Evolutionary conservation across 2,329 filamentous ascomycete species (phyloP).

Genomic region (Albophoma yamanashiensis): DNA sequence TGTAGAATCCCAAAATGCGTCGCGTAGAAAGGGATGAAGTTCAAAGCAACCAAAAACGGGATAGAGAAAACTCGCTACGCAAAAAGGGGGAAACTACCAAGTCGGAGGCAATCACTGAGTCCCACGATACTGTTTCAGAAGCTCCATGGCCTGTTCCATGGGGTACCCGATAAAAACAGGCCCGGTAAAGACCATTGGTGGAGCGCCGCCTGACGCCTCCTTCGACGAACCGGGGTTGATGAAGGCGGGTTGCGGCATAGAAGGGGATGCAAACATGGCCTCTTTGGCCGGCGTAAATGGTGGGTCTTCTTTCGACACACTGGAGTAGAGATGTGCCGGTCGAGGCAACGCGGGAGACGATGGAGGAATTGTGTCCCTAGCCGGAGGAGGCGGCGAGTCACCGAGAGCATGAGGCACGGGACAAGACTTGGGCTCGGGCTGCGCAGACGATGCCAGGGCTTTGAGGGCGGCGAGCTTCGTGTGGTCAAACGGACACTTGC

Average conservation of each 20-base stretch:
- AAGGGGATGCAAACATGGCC: constrained; percentile 6
- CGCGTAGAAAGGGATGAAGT: neutral
- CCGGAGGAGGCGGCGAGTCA: constrained; percentile 11
- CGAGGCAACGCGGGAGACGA: constrained; percentile 16
- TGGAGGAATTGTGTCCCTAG: constrained; percentile 5
- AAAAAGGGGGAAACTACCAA: neutral
- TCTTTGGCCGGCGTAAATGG: constrained; percentile 12
- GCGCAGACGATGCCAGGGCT: constrained; percentile 8
- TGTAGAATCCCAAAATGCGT: constrained; percentile 5
- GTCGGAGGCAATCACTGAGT: constrained; percentile 9
- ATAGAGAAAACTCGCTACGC: constrained; percentile 2
- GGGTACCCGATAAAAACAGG: constrained; percentile 91
- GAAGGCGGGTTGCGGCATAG: constrained; percentile 36
- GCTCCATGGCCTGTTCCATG: constrained; percentile 66
- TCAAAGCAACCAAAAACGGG: neutral
- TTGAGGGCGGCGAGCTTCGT: constrained; percentile 29
- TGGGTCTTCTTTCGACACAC: constrained; percentile 17
- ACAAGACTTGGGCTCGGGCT: constrained; percentile 5
- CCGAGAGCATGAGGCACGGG: constrained; percentile 2
- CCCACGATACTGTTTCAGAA: constrained; percentile 52
- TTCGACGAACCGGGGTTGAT: constrained; percentile 32
- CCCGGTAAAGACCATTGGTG: constrained; percentile 81
- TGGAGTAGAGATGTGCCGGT: constrained; percentile 43
- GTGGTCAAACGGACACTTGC: constrained; percentile 51
- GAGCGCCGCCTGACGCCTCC: constrained; percentile 19